Base-by-base conservation (phyloP, 306 rosid species). In the Acacia melanoxylon region DNA sequence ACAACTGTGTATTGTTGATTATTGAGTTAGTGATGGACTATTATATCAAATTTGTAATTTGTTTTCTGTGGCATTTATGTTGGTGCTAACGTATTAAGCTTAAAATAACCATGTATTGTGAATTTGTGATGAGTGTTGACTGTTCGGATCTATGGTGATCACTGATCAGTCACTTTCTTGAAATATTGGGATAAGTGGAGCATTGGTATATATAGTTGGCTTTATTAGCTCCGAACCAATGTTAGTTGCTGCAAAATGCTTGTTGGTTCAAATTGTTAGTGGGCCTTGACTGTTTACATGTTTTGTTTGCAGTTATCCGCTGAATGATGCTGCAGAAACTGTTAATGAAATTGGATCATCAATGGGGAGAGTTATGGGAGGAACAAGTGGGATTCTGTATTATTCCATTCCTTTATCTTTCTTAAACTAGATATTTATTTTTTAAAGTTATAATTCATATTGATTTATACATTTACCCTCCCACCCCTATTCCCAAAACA, bases 321-420 rank as follows among this genome's bases (percentile, higher is more conserved):
- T 95, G 83, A 93, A 93, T 85, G 93, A 93, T 86, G 97, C 94
- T 56, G 92, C 92, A 8, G 98, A 92, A 88, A 95, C 99, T 74
- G 87, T 91, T 48, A 78, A 88, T 61, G 98, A 91, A 88, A 90
- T 95, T 79, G 99, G 94, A 75, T 89, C 92, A 41, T 87, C 98
- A 74, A 83, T 95, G 75, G 83, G 91, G 86, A 89, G 90, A 90
- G 89, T 89, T 77, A 95, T 95, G 99, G 99, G 98, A 56, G 97
- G 99, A 84, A 95, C 98, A 58, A 91, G 99, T 81, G 99, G 99
- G 88, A 92, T 91, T 81, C 74, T 95, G 99, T 95, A 92, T 81
- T 54, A 72, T 33, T 44, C 88, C 77, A 10, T 80, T 71, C 70
- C 84, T 74, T 3, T 65, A 44, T 63, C 86, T 78, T 80, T 79